phyloP scores from a whole-genome alignment of 176 grass and related monocot genomes.

The Saccharum officinarum region DNA sequence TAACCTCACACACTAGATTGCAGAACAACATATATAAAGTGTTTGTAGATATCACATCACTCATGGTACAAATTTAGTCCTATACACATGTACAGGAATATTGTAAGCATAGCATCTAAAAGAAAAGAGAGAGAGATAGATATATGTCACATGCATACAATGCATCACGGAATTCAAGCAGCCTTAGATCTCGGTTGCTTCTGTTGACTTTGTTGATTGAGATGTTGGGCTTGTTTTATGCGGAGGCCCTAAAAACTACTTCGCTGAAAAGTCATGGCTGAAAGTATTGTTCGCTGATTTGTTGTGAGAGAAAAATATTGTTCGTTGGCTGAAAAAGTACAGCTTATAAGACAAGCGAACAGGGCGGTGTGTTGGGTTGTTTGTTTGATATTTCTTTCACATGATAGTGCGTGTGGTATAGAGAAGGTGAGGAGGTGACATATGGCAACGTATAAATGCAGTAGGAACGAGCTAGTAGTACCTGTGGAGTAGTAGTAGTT shows the following conservation, averaged over 20 bases:
- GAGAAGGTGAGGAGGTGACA: slow-evolving; percentile 24
- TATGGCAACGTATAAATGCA: slow-evolving; percentile 29
- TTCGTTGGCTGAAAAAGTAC: too few relatives aligned
- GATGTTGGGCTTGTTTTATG: slow-evolving; percentile 38
- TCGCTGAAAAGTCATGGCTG: too few relatives aligned
- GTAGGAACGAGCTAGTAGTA: background rate
- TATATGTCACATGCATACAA: slow-evolving; percentile 10
- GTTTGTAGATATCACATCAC: slow-evolving; percentile 24
- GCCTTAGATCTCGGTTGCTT: slow-evolving; percentile 35
- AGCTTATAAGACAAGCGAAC: too few relatives aligned
- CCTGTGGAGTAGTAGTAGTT: background rate
- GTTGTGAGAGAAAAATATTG: too few relatives aligned
- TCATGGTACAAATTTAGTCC: background rate
- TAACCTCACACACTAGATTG: background rate
- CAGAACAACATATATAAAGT: background rate
- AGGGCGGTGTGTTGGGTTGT: slow-evolving; percentile 29
- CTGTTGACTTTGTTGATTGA: slow-evolving; percentile 47
- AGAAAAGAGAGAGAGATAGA: background rate
- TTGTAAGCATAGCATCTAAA: background rate
- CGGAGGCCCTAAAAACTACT: slow-evolving; percentile 9
- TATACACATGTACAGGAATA: background rate
- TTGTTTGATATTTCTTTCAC: slow-evolving; percentile 32
- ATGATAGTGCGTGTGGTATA: background rate
- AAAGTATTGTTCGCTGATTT: too few relatives aligned
- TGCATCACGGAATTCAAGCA: slow-evolving; percentile 44